Percentiles rank a stretch among this genome's conserved stretches.
phyloP scores from a whole-genome alignment of 169 alveolate genomes.

The Plasmodium vivax region DNA sequence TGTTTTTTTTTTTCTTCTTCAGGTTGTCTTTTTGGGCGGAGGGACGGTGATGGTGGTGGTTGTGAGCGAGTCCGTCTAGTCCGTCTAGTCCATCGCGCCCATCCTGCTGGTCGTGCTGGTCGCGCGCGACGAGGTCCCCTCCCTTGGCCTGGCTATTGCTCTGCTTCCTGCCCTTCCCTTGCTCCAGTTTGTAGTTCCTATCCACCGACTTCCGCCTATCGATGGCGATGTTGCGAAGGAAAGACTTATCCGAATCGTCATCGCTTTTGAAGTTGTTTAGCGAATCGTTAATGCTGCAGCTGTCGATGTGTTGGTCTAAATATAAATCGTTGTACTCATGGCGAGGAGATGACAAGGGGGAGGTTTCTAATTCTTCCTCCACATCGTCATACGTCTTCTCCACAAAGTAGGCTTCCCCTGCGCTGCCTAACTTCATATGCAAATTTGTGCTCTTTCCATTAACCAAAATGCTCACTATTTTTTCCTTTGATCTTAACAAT shows the following conservation, averaged over 20 bases:
- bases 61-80: background rate
- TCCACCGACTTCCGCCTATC: conserved; percentile 18
- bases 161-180: background rate
- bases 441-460: conserved; percentile 92
- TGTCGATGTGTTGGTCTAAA: conserved; percentile 40
- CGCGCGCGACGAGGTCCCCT: background rate
- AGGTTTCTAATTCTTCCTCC: conserved; percentile 73
- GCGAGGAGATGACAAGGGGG: conserved; percentile 67
- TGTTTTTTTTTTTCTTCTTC: background rate
- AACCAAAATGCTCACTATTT: conserved; percentile 91
- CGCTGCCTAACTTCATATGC: conserved; percentile 95
- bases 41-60: background rate
- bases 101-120: background rate
- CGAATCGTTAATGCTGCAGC: conserved; percentile 48
- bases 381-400: conserved; percentile 85
- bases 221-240: background rate
- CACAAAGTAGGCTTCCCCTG: conserved; percentile 96
- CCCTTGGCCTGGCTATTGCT: background rate
- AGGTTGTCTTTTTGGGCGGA: background rate
- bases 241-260: conserved; percentile 23
- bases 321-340: conserved; percentile 23
- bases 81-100: background rate
- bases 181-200: background rate
- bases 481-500: conserved; percentile 93
- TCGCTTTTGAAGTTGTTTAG: conserved; percentile 22